phyloP scores from a whole-genome alignment of 2,329 filamentous ascomycete species.

The Knoxdaviesia proteae region DNA sequence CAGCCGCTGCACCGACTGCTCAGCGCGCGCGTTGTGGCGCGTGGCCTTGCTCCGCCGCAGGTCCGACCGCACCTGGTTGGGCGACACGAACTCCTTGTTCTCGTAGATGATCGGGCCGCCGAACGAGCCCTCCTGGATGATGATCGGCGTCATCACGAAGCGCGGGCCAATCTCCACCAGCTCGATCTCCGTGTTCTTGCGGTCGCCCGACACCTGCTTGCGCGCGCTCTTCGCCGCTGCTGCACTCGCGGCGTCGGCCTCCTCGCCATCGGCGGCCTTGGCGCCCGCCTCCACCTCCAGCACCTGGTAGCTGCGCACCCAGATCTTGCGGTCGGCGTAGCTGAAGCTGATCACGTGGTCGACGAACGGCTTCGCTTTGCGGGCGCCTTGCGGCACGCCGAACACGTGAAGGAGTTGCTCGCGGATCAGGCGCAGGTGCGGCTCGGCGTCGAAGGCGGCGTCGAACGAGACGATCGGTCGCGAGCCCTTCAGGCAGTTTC shows the following conservation, averaged over 20 bases:
- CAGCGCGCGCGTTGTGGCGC: constrained; percentile 56
- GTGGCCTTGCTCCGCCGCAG: constrained; percentile 55
- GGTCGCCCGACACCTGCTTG: constrained; percentile 17
- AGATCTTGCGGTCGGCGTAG: constrained; percentile 80
- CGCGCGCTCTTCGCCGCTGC: constrained; percentile 10
- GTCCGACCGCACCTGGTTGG: constrained; percentile 81
- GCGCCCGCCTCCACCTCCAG: constrained; percentile 46
- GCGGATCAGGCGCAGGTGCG: constrained; percentile 65
- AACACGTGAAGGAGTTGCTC: constrained; percentile 82
- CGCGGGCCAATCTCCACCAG: constrained; percentile 87
- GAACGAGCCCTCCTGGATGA: constrained; percentile 88
- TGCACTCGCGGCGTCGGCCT: constrained; percentile 12
- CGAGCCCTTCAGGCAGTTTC: constrained; percentile 89
- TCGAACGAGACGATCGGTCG: constrained; percentile 86
- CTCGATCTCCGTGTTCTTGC: constrained; percentile 52
- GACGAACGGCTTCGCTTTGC: constrained; percentile 86
- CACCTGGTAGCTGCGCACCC: constrained; percentile 90
- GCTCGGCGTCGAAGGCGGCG: constrained; percentile 59
- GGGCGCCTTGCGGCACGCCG: constrained; percentile 70
- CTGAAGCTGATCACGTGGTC: constrained; percentile 92
- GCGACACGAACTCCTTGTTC: constrained; percentile 92
- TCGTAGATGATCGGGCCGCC: constrained; percentile 94
- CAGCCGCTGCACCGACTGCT: constrained; percentile 50
- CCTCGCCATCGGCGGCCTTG: constrained; percentile 19
- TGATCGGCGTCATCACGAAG: constrained; percentile 81